Evolutionary conservation across 495 filamentous ascomycete species (phyloP), one percentile per base, ranked within the genome.

Genomic region (Stereocaulon alpinum): DNA sequence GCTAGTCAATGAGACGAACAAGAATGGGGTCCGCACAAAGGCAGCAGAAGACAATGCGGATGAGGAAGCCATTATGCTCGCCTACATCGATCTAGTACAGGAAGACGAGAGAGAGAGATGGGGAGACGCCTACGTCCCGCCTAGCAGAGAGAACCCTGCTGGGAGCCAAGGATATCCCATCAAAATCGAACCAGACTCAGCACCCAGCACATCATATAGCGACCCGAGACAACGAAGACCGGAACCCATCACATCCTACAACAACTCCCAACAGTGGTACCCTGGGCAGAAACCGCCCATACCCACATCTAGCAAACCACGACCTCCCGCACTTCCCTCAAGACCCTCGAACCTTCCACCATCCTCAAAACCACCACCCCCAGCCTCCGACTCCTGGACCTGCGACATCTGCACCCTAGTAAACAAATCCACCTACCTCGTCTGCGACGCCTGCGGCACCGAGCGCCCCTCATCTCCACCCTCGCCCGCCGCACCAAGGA

Each of bases 21-120:
- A 74, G 48, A 86, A 85, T 64, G 88, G 89, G 0, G 90, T 93
- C 75, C 75, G 79, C 42, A 96, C 92, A 0, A 79, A 90, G 67
- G 88, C 88, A 0, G 88, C 94, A 65, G 88, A 93, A 65, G 91
- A 96, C 55, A 86, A 90, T 63, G 92, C 89, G 1, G 92, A 96
- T 61, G 89, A 96, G 48, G 78, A 80, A 20, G 91, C 92, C n/a
- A 95, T 96, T 63, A 78, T 89, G 58, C 82, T 90, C 63, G 92
- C 90, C 0, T 80, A 92, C 29, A 89, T 87, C 72, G 92, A 97
- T 56, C 72, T 97, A 11, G 86, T 94, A 32, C 85, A 91, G 65
- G 80, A 91, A 63, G 86, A 91, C 63, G 92, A 96, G 63, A 80
- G 86, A 56, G 81, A 80, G 67, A 86, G 82, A 67, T 82, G 87